Evolutionary conservation across 192 early-diverging fungal genomes (phyloP).

Genomic region (Backusella westeae): DNA sequence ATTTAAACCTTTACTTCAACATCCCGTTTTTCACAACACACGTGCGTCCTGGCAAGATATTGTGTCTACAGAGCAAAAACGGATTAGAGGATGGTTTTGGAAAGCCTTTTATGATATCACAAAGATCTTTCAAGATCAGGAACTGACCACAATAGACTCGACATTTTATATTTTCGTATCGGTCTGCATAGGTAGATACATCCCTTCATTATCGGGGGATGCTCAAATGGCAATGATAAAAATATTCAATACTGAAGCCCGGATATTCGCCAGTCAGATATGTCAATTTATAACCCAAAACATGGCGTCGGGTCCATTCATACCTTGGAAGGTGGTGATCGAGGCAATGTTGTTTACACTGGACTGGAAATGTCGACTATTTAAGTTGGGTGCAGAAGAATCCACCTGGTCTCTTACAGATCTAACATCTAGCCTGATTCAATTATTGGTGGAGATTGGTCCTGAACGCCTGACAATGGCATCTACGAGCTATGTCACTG

Average conservation of each 20-base stretch:
- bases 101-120: neutral
- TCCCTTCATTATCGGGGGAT: neutral
- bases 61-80: neutral
- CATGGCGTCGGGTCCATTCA: neutral
- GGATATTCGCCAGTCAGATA: neutral
- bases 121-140: neutral
- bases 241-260: neutral
- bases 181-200: neutral
- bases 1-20: neutral
- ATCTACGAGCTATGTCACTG: neutral
- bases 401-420: neutral
- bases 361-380: conserved; percentile 1
- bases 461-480: neutral
- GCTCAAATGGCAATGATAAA: neutral
- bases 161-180: neutral
- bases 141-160: neutral
- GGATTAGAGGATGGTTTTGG: neutral
- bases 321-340: neutral
- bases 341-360: neutral
- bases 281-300: neutral
- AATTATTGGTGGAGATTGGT: neutral
- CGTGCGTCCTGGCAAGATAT: neutral
- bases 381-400: neutral
- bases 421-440: neutral
- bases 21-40: neutral